Conservation (phyloP, 2,329 filamentous ascomycete species). For the Fusarium pseudocircinatum region DNA sequence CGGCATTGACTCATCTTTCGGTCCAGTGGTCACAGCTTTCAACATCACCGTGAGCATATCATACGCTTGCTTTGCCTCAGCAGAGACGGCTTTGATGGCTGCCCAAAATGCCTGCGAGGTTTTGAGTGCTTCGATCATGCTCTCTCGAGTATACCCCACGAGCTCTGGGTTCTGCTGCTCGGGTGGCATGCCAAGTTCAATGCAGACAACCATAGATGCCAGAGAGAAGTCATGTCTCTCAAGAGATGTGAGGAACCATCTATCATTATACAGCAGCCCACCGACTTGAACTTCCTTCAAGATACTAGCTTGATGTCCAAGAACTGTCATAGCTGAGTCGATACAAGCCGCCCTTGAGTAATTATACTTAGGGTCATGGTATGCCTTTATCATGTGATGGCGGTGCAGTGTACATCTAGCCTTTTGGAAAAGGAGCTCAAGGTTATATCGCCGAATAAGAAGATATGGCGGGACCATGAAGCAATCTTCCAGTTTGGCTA, state of each 20-base stretch:
- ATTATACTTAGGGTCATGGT: constrained; percentile 13
- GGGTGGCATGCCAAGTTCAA: constrained; percentile 12
- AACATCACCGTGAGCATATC: constrained; percentile 29
- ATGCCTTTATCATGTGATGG: constrained; percentile 28
- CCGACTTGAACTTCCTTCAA: constrained; percentile 28
- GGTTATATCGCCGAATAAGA: constrained; percentile 25
- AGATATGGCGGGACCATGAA: constrained; percentile 21
- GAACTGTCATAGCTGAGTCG: constrained; percentile 23
- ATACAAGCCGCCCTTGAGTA: constrained; percentile 24
- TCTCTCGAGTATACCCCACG: not conserved
- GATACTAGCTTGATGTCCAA: constrained; percentile 21
- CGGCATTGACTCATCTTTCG: not conserved
- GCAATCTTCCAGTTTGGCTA: constrained; percentile 20
- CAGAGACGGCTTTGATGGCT: constrained; percentile 12
- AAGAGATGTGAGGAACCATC: constrained; percentile 29
- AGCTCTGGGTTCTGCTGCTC: not conserved
- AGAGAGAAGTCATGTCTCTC: constrained; percentile 31
- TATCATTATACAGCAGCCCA: constrained; percentile 9
- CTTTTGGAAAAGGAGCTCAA: constrained; percentile 30
- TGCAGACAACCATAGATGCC: constrained; percentile 31
- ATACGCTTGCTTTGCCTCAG: constrained; percentile 21
- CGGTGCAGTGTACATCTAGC: constrained; percentile 27
- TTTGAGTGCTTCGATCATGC: constrained; percentile 12
- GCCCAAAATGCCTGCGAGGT: constrained; percentile 26
- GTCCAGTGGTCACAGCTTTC: not conserved